Conservation (phyloP, 176 grass and related monocot species). For the Pontederia crassipes region DNA sequence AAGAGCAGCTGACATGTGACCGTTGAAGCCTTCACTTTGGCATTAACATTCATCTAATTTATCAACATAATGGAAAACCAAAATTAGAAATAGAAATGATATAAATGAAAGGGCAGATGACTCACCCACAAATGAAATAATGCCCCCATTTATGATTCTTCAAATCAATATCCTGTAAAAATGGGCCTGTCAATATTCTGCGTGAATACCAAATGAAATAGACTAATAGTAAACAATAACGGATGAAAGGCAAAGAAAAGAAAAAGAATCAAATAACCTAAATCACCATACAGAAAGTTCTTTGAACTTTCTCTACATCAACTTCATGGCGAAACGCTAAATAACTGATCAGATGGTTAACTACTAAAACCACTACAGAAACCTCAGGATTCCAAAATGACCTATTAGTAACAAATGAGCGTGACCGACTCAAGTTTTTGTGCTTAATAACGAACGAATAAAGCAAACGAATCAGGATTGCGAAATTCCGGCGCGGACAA, state of each 20-base stretch:
- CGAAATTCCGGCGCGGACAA: no score
- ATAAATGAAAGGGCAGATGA: neutral
- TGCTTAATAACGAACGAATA: no score
- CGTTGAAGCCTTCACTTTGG: neutral
- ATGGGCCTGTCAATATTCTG: neutral
- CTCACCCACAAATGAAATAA: conserved; percentile 97
- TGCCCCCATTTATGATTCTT: conserved; percentile 97
- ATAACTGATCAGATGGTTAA: no score
- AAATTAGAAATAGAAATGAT: neutral
- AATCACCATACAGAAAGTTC: no score
- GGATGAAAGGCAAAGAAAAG: neutral
- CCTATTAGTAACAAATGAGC: neutral
- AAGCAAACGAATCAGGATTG: no score
- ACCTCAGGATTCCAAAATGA: no score
- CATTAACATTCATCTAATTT: neutral
- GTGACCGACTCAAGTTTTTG: no score
- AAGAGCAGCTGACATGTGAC: no score
- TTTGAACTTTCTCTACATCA: no score
- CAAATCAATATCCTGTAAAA: conserved; percentile 71
- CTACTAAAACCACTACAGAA: no score
- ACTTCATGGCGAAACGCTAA: no score
- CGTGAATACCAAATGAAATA: neutral
- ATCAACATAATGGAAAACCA: conserved; percentile 4
- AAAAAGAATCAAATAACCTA: no score
- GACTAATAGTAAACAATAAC: neutral